Evolutionary conservation across 1,284 basidiomycete species (phyloP), one percentile per base, ranked within the genome.

Genomic region (Coniferiporia weirii): DNA sequence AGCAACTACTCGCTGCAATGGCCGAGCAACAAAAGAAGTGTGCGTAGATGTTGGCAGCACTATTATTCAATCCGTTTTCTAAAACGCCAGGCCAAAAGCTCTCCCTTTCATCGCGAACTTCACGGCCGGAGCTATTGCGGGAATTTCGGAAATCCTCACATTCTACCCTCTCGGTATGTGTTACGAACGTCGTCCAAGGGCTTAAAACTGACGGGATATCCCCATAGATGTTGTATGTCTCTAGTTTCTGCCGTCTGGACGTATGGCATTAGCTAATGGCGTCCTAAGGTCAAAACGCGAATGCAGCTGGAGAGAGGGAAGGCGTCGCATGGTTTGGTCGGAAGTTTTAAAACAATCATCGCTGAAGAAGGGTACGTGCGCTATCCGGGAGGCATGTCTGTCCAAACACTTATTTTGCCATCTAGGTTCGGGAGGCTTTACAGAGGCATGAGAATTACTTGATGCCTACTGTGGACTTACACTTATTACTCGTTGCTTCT

Each of bases 271-370:
- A 46, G 64, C 52, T 54, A 61, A 67, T 71, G 59, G 56, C 50
- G 46, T 53, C 50, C 54, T 49, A 69, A 90, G 86, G 91, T 98
- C 73, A 99, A 99, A 79, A 99, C 96, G 10, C 91, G 96, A 36
- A 95, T 98, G 87, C 97, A 99, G 73, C 80, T 99, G 27, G 91
- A 93, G 72, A 90, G 87, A 5, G 90, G 89, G 15, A 93, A 91
- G 73, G 76, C 81, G 43, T 75, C 81, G 54, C 76, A 83, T 58
- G 88, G 95, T n/a, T 84, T 98, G 70, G 75, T 98, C 12, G 90
- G 91, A 53, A 89, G 82, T 48, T 86, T 96, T 70, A 75, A 76
- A 61, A 78, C 82, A 9, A 96, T 96, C 66, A 76, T 95, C 40
- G 84, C 80, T 54, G 79, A 88, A 69, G 93, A 95, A 79, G 93